Evolutionary conservation across 257 asterid species (phyloP), one percentile per base, ranked within the genome.

Genomic region (Solanum okadae): DNA sequence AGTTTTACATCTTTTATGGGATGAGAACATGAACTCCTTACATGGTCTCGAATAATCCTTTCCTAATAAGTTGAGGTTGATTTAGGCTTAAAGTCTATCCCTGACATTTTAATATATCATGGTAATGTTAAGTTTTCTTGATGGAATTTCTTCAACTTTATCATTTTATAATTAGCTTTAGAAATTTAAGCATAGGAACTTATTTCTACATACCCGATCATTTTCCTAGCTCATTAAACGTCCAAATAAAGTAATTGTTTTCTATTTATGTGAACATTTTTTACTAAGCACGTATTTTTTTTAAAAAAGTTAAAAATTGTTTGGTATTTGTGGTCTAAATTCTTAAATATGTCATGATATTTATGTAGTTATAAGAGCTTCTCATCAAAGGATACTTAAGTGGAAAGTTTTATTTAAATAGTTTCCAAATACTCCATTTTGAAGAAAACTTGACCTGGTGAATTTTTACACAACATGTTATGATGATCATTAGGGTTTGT

Each of bases 1-100:
- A 65, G 72, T 65, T 6, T 0, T 31, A 65, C 72, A 0, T 11
- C 0, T 0, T 65, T 11, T 8, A 0, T 61, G 68, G 68, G 29
- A 65, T 65, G 18, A 11, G 72, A 65, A 65, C 15, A 65, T 65
- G 31, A n/a, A n/a, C 33, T 56, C 65, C 10, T 56, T n/a, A n/a
- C 29, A 25, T n/a, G 72, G 15, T 65, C 8, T 65, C 8, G 8
- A 11, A 65, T 27, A n/a, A 65, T 4, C 8, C 33, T 65, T 11
- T 65, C 7, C 65, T 18, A 0, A 56, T 56, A 20, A 56, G 65
- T 5, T n/a, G 8, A 65, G 72, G 8, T 65, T 65, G 33, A 63
- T 10, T 63, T 63, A 63, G 71, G 31, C 70, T 10, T 61, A 61
- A 61, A 5, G 15, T 63, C 13, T 1, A 20, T 63, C 6, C 33